Evolutionary conservation across 805 yeast species (phyloP).

Genomic region (Candida tallmaniae): DNA sequence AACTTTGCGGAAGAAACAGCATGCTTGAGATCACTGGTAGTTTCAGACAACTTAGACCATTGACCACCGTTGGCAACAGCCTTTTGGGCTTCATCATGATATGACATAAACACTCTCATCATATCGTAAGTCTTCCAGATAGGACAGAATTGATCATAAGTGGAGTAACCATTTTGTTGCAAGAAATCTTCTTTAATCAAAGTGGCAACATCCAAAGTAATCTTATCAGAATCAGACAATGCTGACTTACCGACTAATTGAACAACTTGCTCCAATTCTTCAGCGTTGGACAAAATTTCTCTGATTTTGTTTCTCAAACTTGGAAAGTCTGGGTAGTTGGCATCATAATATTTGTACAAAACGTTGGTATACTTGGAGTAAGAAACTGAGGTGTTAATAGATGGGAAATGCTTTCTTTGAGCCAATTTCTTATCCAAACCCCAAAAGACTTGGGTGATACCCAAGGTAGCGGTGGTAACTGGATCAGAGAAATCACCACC

Average conservation of each 20-base stretch:
- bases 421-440: slow-evolving; percentile 99
- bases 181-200: slow-evolving; percentile 96
- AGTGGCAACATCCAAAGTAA: slow-evolving; percentile 86
- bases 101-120: slow-evolving; percentile 93
- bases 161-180: slow-evolving; percentile 98
- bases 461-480: slow-evolving; percentile 95
- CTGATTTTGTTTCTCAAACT: slow-evolving; percentile 82
- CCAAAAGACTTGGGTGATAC: slow-evolving; percentile 99
- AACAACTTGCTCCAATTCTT: slow-evolving; percentile 97
- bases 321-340: slow-evolving; percentile 88
- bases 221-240: slow-evolving; percentile 92
- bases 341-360: slow-evolving; percentile 78
- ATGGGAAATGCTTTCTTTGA: slow-evolving; percentile 99
- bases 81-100: slow-evolving; percentile 96
- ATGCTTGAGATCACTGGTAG: slow-evolving; percentile 89
- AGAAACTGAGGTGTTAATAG: slow-evolving; percentile 92
- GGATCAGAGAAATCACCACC: slow-evolving; percentile 99
- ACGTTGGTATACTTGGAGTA: slow-evolving; percentile 94
- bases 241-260: slow-evolving; percentile 99
- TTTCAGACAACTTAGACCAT: slow-evolving; percentile 89
- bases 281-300: slow-evolving; percentile 95
- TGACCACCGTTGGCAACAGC: slow-evolving; percentile 90
- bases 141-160: slow-evolving; percentile 98
- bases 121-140: slow-evolving; percentile 97
- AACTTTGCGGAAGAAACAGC: slow-evolving; percentile 92